Conservation (phyloP, 1,284 basidiomycete species). For the Boletus sp. region DNA sequence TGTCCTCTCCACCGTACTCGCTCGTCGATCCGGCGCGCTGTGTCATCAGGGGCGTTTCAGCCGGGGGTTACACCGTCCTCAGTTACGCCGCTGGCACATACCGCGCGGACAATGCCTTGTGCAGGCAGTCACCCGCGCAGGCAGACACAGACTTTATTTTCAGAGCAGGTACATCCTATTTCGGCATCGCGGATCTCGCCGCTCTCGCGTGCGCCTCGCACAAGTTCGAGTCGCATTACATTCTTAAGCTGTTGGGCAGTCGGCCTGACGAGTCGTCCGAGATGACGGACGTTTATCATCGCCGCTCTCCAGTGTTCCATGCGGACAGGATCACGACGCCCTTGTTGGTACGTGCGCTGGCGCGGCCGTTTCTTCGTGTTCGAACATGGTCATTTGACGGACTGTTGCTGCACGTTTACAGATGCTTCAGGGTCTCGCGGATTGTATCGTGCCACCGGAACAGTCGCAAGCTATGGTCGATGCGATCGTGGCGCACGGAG, state of each 20-base stretch:
- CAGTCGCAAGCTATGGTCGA: conserved; percentile 1
- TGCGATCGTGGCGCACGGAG: background rate
- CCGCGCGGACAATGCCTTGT: background rate
- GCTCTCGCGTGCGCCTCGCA: background rate
- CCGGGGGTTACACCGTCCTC: conserved; percentile 1
- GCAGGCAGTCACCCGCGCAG: background rate
- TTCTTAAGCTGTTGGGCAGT: background rate
- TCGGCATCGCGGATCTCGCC: background rate
- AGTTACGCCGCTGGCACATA: background rate
- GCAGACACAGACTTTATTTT: background rate
- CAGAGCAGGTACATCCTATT: background rate
- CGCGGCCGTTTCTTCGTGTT: background rate
- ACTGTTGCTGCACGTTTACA: background rate
- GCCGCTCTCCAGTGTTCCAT: conserved; percentile 1
- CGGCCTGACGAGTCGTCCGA: background rate
- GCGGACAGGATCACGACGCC: background rate
- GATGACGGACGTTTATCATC: conserved; percentile 1
- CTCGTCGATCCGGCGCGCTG: conserved; percentile 1
- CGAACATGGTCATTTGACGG: background rate
- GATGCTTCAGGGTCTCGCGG: background rate
- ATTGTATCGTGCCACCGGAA: background rate
- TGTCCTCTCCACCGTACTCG: background rate
- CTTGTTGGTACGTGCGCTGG: background rate
- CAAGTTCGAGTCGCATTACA: conserved; percentile 2
- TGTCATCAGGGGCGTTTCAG: conserved; percentile 3